These are phyloP conservation scores for Clausena lansium DNA, from an alignment of 345 rosid genomes.

Conservation along the genomic window DNA sequence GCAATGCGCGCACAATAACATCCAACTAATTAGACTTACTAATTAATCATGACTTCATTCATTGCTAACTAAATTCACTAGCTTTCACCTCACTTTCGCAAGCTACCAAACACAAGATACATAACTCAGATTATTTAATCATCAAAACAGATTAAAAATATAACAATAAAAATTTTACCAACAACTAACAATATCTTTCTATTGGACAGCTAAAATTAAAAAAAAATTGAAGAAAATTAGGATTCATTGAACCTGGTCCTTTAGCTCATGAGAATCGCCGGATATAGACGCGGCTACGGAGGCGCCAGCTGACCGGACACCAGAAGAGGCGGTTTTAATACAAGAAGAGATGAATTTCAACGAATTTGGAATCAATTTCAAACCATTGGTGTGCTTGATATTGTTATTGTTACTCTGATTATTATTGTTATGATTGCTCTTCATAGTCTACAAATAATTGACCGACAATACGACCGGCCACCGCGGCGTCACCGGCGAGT, in stretches of 20 bases:
- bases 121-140: not conserved
- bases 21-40: not conserved
- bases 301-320: conserved; percentile 84
- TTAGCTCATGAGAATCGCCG: conserved; percentile 50
- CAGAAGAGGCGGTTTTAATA: conserved; percentile 86
- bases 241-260: conserved; percentile 61
- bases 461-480: conserved; percentile 37
- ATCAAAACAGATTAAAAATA: not conserved
- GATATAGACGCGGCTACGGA: conserved; percentile 86
- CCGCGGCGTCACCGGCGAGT: conserved; percentile 55
- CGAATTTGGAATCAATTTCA: conserved; percentile 61
- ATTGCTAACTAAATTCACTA: not conserved
- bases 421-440: conserved; percentile 39
- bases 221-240: not conserved
- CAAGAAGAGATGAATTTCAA: conserved; percentile 85
- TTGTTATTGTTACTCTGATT: conserved; percentile 15
- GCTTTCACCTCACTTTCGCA: conserved; percentile 8
- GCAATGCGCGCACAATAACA: not conserved
- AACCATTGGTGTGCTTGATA: conserved; percentile 21
- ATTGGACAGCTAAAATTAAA: not conserved
- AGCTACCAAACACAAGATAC: conserved; percentile 11
- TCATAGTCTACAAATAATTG: conserved; percentile 49
- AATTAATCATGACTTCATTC: conserved; percentile 6
- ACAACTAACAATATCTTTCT: not conserved
- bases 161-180: not conserved